These are phyloP conservation scores for Lasiosphaeria hispida DNA, from an alignment of 495 filamentous ascomycete genomes.

Conservation along the genomic window DNA sequence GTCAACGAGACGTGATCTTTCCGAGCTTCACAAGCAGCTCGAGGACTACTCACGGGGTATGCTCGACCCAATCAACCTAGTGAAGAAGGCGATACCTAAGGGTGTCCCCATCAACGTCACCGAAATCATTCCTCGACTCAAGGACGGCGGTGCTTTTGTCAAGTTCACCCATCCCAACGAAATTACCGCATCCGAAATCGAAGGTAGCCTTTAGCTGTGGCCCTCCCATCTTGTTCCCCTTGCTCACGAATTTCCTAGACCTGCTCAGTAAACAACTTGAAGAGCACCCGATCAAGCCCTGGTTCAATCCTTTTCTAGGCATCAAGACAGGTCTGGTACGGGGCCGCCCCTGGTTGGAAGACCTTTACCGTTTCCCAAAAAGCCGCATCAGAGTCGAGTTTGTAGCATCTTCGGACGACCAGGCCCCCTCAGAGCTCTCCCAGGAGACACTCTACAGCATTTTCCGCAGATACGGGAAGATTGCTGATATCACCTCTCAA, in stretches of 20 bases:
- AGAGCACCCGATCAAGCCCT: constrained; percentile 74
- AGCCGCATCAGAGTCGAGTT: constrained; percentile 78
- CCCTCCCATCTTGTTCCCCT: neutral
- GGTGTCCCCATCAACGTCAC: constrained; percentile 64
- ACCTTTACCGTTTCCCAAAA: constrained; percentile 80
- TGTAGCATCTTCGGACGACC: constrained; percentile 62
- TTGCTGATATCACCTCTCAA: constrained; percentile 75
- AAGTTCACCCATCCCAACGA: constrained; percentile 68
- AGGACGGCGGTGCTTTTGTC: constrained; percentile 92
- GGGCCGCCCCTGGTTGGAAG: constrained; percentile 92
- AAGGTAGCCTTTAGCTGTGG: constrained; percentile 28
- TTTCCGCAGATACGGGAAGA: constrained; percentile 88
- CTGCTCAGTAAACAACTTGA: constrained; percentile 49
- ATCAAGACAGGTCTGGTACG: constrained; percentile 68
- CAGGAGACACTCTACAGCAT: constrained; percentile 83
- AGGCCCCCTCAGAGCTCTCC: constrained; percentile 59
- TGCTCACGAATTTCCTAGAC: constrained; percentile 8
- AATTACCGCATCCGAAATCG: constrained; percentile 57
- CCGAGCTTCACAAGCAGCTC: constrained; percentile 61
- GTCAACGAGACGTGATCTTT: constrained; percentile 51
- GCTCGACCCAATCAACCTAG: constrained; percentile 62
- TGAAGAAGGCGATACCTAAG: constrained; percentile 59
- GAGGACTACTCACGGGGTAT: constrained; percentile 56
- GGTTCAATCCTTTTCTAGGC: constrained; percentile 80
- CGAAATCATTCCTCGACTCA: constrained; percentile 75